Conservation (phyloP, 768 basidiomycete species). For the Lanmaoa rubissima region DNA sequence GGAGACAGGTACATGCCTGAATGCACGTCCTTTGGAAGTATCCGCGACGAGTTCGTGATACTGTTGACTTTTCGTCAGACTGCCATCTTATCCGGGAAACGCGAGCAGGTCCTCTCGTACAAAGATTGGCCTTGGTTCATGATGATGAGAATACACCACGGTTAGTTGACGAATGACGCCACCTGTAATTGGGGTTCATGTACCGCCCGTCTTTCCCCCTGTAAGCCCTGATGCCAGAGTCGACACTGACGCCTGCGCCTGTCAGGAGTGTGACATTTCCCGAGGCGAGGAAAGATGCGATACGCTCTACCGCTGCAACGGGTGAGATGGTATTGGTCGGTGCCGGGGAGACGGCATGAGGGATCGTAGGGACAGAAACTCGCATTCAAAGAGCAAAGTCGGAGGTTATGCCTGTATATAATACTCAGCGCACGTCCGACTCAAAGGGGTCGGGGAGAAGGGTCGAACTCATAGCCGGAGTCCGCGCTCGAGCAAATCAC, state of each 20-base stretch:
- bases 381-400: constrained; percentile 49
- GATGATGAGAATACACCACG: not conserved
- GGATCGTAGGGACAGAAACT: constrained; percentile 74
- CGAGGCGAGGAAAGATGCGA: constrained; percentile 60
- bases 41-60: constrained; percentile 83
- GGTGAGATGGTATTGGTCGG: constrained; percentile 39
- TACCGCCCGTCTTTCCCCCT: constrained; percentile 82
- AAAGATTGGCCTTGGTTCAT: constrained; percentile 53
- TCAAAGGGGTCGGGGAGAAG: not conserved
- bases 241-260: constrained; percentile 93
- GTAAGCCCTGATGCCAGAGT: constrained; percentile 95
- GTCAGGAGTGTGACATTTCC: constrained; percentile 79
- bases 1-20: constrained; percentile 51
- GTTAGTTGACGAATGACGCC: constrained; percentile 15
- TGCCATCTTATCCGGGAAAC: not conserved
- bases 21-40: constrained; percentile 62
- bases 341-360: constrained; percentile 46
- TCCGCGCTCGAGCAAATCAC: not conserved
- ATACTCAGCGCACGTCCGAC: too few relatives aligned
- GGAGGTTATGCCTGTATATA: too few relatives aligned
- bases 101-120: constrained; percentile 22
- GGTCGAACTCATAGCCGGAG: not conserved
- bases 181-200: constrained; percentile 91
- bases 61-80: constrained; percentile 31
- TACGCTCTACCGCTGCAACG: constrained; percentile 55